phyloP scores from a whole-genome alignment of 73 alveolate species.

The Durusdinium trenchii region DNA sequence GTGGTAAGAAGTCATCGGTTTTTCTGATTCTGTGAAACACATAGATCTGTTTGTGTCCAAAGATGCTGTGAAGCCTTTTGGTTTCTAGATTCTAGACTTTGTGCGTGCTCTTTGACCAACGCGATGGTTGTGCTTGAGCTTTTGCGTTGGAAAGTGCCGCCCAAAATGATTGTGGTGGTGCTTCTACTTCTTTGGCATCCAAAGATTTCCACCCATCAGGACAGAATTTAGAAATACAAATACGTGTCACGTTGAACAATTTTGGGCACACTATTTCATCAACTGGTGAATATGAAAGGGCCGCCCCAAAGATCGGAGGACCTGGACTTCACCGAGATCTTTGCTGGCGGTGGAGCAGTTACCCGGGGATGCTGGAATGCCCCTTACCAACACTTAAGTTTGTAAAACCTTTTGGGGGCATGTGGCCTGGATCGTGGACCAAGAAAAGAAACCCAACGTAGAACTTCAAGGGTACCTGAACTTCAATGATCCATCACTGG shows the following conservation, averaged over 20 bases:
- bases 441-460: too few relatives aligned
- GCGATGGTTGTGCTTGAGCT: background rate
- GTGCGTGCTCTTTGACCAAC: too few relatives aligned
- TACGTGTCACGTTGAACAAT: background rate
- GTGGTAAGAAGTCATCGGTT: background rate
- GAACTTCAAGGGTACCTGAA: too few relatives aligned
- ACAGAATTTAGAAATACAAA: background rate
- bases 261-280: background rate
- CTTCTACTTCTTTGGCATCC: background rate
- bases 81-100: background rate
- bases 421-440: too few relatives aligned
- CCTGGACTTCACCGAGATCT: background rate
- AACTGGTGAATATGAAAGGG: background rate
- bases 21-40: background rate
- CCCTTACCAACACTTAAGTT: background rate
- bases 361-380: background rate
- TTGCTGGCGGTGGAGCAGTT: background rate
- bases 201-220: background rate
- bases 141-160: background rate
- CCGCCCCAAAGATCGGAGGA: background rate
- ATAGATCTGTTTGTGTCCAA: background rate
- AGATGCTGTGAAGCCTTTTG: background rate
- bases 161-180: background rate
- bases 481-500: too few relatives aligned
- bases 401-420: too few relatives aligned